These are phyloP conservation scores for Cytospora mali DNA, from an alignment of 2,329 filamentous ascomycete species.

Conservation along the genomic window DNA sequence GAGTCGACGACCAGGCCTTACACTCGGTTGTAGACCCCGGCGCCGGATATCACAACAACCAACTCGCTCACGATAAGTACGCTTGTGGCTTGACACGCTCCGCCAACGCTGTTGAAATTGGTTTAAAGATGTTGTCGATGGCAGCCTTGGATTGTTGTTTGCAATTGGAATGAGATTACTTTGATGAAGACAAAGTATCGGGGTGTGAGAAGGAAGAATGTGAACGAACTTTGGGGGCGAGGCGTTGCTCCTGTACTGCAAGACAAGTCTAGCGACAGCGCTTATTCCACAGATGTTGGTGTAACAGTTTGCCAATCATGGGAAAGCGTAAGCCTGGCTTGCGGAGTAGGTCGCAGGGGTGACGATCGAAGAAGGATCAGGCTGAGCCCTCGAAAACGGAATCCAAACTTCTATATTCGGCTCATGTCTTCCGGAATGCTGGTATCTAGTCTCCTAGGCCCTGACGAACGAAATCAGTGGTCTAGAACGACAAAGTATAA, in stretches of 20 bases:
- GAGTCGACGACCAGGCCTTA: constrained; percentile 10
- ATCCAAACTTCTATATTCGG: constrained; percentile 7
- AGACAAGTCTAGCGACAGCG: constrained; percentile 27
- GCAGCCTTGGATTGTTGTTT: constrained; percentile 12
- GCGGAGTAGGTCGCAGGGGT: constrained; percentile 19
- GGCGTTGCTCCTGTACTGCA: constrained; percentile 25
- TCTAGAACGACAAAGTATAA: constrained; percentile 8
- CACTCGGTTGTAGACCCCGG: neutral
- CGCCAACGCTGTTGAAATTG: constrained; percentile 3
- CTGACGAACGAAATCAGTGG: neutral
- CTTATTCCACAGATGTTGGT: constrained; percentile 29
- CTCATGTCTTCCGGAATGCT: constrained; percentile 3
- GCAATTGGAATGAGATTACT: constrained; percentile 10
- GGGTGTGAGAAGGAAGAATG: constrained; percentile 19
- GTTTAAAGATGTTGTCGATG: constrained; percentile 8
- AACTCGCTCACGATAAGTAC: constrained; percentile 3
- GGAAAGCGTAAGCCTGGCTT: constrained; percentile 14
- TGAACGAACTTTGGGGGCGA: constrained; percentile 26
- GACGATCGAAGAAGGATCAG: constrained; percentile 16
- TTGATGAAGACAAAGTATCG: constrained; percentile 15
- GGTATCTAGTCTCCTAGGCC: neutral
- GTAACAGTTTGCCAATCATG: constrained; percentile 27
- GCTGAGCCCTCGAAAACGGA: constrained; percentile 1
- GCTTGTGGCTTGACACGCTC: constrained; percentile 11
- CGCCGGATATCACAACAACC: constrained; percentile 13